A percentile compares a stretch with the other conserved stretches of the same genome.
These are phyloP conservation scores for Anisodus tanguticus DNA, from an alignment of 257 asterid species.

Conservation along the genomic window DNA sequence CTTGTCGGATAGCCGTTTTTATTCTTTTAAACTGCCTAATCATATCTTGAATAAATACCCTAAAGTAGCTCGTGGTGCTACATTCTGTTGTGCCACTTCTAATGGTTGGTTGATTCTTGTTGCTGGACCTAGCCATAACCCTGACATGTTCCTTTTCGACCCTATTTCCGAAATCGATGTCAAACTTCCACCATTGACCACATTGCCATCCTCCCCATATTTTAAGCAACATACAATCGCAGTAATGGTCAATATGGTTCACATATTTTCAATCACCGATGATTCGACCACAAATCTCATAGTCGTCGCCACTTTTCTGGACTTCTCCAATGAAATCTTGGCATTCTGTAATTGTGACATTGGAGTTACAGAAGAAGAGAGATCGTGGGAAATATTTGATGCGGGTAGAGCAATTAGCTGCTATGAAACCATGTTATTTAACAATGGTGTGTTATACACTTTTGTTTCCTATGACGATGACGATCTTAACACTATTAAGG, in stretches of 20 bases:
- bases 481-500: too few species aligned
- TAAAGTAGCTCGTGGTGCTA: background rate
- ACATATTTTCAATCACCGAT: background rate
- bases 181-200: background rate
- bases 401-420: background rate
- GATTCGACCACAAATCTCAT: background rate
- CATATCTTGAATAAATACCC: background rate
- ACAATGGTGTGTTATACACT: background rate
- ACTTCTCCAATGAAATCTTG: background rate
- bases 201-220: background rate
- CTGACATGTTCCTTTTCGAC: background rate
- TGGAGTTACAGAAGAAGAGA: background rate
- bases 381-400: background rate
- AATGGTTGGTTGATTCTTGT: background rate
- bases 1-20: background rate
- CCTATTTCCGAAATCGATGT: background rate
- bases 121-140: background rate
- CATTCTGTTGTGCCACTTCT: background rate
- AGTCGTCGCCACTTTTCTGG: background rate
- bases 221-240: background rate
- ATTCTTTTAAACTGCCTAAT: background rate
- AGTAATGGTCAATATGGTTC: background rate
- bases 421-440: background rate
- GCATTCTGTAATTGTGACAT: background rate
- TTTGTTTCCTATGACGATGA: background rate